Conservation (phyloP, 2,329 filamentous ascomycete species). For the Alternaria longipes region DNA sequence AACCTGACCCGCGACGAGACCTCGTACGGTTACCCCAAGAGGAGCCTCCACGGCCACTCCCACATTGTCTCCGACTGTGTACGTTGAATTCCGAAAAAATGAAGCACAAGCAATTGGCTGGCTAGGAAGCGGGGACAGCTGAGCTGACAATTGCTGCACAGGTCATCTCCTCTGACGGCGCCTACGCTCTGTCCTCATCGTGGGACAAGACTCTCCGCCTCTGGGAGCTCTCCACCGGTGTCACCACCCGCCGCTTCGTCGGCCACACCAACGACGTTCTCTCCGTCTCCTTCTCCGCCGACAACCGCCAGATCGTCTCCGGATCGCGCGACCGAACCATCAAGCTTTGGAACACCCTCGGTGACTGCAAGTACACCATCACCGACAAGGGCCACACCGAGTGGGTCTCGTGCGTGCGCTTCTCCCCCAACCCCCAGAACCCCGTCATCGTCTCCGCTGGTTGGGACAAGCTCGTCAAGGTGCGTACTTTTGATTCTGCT, state of each 20-base stretch:
- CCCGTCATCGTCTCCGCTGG: slow-evolving; percentile 98
- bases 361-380: slow-evolving; percentile 99
- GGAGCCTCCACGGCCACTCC: slow-evolving; percentile 97
- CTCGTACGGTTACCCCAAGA: slow-evolving; percentile 98
- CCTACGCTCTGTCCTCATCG: slow-evolving; percentile 97
- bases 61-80: slow-evolving; percentile 99
- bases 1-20: slow-evolving; percentile 99
- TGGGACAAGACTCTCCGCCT: slow-evolving; percentile 99
- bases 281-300: slow-evolving; percentile 99
- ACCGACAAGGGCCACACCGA: slow-evolving; percentile 99
- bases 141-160: slow-evolving; percentile 57
- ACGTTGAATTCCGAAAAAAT: slow-evolving; percentile 60
- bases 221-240: slow-evolving; percentile 97
- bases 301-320: slow-evolving; percentile 99
- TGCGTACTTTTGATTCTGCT: slow-evolving; percentile 63
- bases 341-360: slow-evolving; percentile 99
- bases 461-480: slow-evolving; percentile 99
- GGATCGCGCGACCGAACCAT: slow-evolving; percentile 98
- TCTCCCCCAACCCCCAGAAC: slow-evolving; percentile 99
- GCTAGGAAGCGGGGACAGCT: slow-evolving; percentile 32
- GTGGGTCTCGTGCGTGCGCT: slow-evolving; percentile 99
- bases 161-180: slow-evolving; percentile 99
- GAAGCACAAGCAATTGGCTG: slow-evolving; percentile 35
- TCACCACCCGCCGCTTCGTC: slow-evolving; percentile 97
- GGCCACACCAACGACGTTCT: slow-evolving; percentile 99